phyloP scores from a whole-genome alignment of 176 grass and related monocot genomes.

The Pontederia crassipes region DNA sequence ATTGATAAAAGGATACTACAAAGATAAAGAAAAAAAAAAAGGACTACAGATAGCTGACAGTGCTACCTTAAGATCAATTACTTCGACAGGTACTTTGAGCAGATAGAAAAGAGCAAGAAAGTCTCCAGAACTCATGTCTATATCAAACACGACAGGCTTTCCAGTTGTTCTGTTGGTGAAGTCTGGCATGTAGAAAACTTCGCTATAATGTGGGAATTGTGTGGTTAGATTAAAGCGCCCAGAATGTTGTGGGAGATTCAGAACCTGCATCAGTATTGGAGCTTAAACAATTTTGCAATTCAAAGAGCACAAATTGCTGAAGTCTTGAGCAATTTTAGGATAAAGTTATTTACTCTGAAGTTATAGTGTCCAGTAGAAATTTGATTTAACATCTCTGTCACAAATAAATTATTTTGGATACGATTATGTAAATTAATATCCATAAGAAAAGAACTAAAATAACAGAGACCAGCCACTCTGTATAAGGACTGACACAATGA shows the following conservation, averaged over 20 bases:
- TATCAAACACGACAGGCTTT: slow-evolving; percentile 53
- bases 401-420: too few species aligned
- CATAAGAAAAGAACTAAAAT: too few species aligned
- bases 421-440: too few species aligned
- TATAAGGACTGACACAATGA: too few species aligned
- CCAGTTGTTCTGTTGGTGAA: slow-evolving; percentile 25
- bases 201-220: slow-evolving; percentile 69
- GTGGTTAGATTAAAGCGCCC: slow-evolving; percentile 48
- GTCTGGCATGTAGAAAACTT: slow-evolving; percentile 39
- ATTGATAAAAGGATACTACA: not conserved
- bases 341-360: not conserved
- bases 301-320: not conserved
- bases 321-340: not conserved
- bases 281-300: not conserved
- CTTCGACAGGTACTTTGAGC: slow-evolving; percentile 64
- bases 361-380: too few species aligned
- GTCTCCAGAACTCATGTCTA: slow-evolving; percentile 93
- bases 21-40: not conserved
- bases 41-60: slow-evolving; percentile 3
- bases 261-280: slow-evolving; percentile 33
- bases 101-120: slow-evolving; percentile 82
- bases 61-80: slow-evolving; percentile 62
- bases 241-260: slow-evolving; percentile 34
- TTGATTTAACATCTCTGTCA: too few species aligned
- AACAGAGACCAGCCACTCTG: too few species aligned